These are phyloP conservation scores for Neospermospora avenae DNA, from an alignment of 2,329 filamentous ascomycete species.

Conservation along the genomic window DNA sequence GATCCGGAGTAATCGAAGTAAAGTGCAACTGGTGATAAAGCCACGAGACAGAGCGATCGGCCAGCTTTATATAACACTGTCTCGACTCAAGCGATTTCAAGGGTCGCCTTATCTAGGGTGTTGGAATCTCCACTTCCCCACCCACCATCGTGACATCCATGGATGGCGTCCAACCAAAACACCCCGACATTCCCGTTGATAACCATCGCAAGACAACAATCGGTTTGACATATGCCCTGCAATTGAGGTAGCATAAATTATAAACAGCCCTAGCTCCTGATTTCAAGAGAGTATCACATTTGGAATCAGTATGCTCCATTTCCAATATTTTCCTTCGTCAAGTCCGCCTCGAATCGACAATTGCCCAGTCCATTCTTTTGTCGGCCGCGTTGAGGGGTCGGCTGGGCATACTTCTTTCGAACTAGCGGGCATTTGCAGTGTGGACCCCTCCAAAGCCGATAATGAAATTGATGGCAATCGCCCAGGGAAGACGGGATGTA, in stretches of 20 bases:
- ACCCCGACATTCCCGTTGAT: conserved; percentile 19
- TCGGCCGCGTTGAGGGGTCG: neutral
- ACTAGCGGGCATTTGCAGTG: neutral
- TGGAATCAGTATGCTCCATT: neutral
- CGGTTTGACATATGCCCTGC: neutral
- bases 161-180: conserved; percentile 21
- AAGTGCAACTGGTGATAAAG: conserved; percentile 5
- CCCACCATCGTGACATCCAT: conserved; percentile 23
- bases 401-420: neutral
- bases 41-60: conserved; percentile 18
- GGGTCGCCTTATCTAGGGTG: conserved; percentile 8
- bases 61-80: conserved; percentile 24
- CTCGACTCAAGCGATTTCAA: conserved; percentile 12
- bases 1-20: neutral
- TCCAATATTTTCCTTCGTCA: neutral
- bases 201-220: conserved; percentile 5
- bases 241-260: conserved; percentile 1
- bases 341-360: neutral
- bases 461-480: neutral
- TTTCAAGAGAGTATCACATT: no score
- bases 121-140: conserved; percentile 11
- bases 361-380: neutral
- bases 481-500: no score
- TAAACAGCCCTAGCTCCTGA: no score
- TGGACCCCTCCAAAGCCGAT: conserved; percentile 1